A percentile compares a stretch with the other conserved stretches of the same genome.
phyloP scores from a whole-genome alignment of 345 rosid genomes.

The Eucalyptus dawsonii region DNA sequence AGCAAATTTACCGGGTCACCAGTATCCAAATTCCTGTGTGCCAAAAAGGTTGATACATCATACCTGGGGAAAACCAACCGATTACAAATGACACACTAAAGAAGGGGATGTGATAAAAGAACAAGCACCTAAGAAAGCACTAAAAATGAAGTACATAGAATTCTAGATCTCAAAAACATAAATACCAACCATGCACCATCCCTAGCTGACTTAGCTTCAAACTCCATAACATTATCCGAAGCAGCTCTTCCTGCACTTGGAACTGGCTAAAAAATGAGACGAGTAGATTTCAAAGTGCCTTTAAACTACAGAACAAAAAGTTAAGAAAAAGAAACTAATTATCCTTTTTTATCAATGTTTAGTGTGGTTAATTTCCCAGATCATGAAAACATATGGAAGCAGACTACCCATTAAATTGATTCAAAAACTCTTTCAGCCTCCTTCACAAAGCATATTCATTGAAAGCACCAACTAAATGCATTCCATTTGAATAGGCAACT shows the following conservation, averaged over 20 bases:
- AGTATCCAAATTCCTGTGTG: constrained; percentile 59
- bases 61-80: constrained; percentile 45
- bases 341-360: not conserved
- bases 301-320: not conserved
- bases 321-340: not conserved
- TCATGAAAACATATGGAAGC: not conserved
- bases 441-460: not conserved
- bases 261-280: constrained; percentile 15
- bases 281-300: not conserved
- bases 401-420: not conserved
- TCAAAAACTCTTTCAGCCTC: not conserved
- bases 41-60: constrained; percentile 67
- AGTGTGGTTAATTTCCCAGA: not conserved
- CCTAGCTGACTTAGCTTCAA: constrained; percentile 92
- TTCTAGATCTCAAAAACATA: not conserved
- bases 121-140: not conserved
- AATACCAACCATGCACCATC: constrained; percentile 94
- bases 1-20: constrained; percentile 53
- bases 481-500: not conserved
- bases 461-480: not conserved
- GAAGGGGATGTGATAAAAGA: not conserved
- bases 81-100: not conserved
- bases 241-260: constrained; percentile 40
- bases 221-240: constrained; percentile 68
- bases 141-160: not conserved